Percentiles rank a stretch among this genome's conserved stretches.
Evolutionary conservation across 2,329 filamentous ascomycete genomes (phyloP).

Genomic region (Sarocladiaceae sp.): DNA sequence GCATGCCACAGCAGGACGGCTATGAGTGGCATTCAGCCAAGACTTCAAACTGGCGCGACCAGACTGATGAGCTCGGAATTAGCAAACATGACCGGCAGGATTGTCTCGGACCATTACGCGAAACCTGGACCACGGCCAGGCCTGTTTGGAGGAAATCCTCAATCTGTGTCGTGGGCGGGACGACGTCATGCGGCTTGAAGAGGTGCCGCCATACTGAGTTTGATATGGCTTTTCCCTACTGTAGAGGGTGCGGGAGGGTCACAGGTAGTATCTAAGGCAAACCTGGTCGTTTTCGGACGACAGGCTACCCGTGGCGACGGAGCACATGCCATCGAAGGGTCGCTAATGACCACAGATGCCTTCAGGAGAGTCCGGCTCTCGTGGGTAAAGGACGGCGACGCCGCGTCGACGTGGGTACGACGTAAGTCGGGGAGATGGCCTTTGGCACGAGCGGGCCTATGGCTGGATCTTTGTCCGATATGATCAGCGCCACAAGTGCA

Average conservation of each 20-base stretch:
- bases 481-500: background rate
- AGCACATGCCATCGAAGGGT: background rate
- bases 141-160: no score
- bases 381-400: background rate
- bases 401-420: background rate
- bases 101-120: no score
- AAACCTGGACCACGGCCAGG: no score
- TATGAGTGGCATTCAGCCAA: background rate
- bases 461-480: background rate
- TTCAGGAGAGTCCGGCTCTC: background rate
- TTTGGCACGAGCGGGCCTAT: background rate
- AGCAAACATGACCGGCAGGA: no score
- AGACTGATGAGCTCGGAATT: no score
- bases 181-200: constrained; percentile 3
- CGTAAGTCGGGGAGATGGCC: background rate
- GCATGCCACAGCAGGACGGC: no score
- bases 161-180: no score
- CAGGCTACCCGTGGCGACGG: background rate
- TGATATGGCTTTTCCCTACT: background rate
- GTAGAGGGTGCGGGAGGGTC: background rate
- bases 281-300: background rate
- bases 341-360: background rate
- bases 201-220: background rate
- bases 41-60: no score
- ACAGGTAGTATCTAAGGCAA: background rate